Base-by-base conservation (phyloP, 768 basidiomycete species). In the Tulasnella sp. region DNA sequence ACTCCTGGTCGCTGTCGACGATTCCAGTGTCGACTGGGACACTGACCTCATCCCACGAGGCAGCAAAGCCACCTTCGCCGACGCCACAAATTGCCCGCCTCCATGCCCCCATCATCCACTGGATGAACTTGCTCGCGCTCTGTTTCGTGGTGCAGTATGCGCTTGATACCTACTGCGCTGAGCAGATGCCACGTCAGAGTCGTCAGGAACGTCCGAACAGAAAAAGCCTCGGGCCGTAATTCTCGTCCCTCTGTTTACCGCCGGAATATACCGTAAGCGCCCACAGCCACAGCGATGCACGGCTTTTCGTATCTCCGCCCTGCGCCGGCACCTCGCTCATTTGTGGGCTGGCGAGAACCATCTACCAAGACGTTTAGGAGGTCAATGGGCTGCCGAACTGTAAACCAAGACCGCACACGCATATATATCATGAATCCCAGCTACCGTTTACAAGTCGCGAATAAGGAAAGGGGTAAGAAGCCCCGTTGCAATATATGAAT, bases 21-120 rank as follows among this genome's bases (percentile, higher is more conserved):
- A 54, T 54, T 54, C n/a, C 54, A 54, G n/a, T n/a, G 54, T 54
- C 54, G 54, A 54, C 54, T 54, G 54, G n/a, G 54, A 54, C 54
- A 0, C 24, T 54, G 54, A 54, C 54, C 22, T 54, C 54, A 54
- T n/a, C 54, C 54, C 54, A 54, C 54, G 54, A 54, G 54, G 54
- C 54, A 50, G 48, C 54, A 8, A 22, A 54, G 54, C 54, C 54
- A 54, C 54, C 50, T 22, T n/a, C 54, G n/a, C 24, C 0, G n/a
- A 9, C 54, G 54, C 54, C 54, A 54, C 54, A 54, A n/a, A 54
- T 54, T 46, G 54, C 54, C 54, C 12, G 54, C n/a, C 24, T 54
- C 54, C 4, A 54, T 54, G 54, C 54, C 54, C 54, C 24, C 54
- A 18, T 54, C 54, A n/a, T 22, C 12, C 54, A 8, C 54, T 22